Conservation (phyloP, 2,329 filamentous ascomycete genomes). For the Cladophialophora bantiana region DNA sequence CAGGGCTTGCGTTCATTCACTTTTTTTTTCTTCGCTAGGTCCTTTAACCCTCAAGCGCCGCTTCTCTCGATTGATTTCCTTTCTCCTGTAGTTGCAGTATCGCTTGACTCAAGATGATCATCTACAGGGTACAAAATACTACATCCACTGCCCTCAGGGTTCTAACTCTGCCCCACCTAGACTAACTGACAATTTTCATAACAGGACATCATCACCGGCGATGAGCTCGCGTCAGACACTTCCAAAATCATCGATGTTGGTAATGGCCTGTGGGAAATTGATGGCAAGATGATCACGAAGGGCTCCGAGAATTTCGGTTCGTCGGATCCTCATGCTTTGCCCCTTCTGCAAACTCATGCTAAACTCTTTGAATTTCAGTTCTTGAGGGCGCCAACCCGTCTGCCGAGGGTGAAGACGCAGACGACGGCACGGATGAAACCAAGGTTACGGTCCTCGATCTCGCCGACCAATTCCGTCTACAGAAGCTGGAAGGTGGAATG, state of each 20-base stretch:
- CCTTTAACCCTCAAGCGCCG: constrained; percentile 30
- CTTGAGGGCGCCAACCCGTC: constrained; percentile 88
- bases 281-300: constrained; percentile 88
- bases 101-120: constrained; percentile 69
- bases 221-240: constrained; percentile 97
- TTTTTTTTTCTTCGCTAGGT: constrained; percentile 21
- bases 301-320: constrained; percentile 75
- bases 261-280: constrained; percentile 83
- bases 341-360: background rate
- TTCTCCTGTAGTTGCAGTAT: constrained; percentile 18
- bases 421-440: constrained; percentile 73
- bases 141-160: background rate
- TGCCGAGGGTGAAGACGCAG: constrained; percentile 78
- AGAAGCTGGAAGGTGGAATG: constrained; percentile 55
- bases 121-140: constrained; percentile 67
- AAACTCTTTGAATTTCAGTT: constrained; percentile 38
- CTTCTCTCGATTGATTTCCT: constrained; percentile 39
- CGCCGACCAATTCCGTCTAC: constrained; percentile 87
- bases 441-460: constrained; percentile 86
- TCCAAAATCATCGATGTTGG: constrained; percentile 83
- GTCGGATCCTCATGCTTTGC: constrained; percentile 46
- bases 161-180: constrained; percentile 9
- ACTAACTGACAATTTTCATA: constrained; percentile 27
- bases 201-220: constrained; percentile 85
- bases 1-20: constrained; percentile 37